phyloP scores from a whole-genome alignment of 257 asterid genomes.

The Eucommia ulmoides region DNA sequence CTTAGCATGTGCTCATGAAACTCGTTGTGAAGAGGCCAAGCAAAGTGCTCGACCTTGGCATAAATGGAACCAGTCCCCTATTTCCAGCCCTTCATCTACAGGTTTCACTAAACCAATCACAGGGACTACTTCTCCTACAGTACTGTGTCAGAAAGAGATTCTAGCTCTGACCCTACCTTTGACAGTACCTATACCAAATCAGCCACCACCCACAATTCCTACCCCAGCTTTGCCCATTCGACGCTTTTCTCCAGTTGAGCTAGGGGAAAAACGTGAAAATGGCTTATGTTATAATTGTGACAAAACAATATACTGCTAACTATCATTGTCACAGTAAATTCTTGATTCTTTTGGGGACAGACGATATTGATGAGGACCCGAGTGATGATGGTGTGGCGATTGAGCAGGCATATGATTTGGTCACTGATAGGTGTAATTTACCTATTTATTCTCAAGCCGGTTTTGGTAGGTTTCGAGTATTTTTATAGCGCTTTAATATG shows the following conservation, averaged over 20 bases:
- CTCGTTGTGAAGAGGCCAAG: too few relatives aligned
- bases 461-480: too few relatives aligned
- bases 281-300: neutral
- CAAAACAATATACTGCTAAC: neutral
- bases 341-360: neutral
- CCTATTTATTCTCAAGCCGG: too few relatives aligned
- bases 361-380: neutral
- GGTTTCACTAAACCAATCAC: too few relatives aligned
- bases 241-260: neutral
- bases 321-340: neutral
- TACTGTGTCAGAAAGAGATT: too few relatives aligned
- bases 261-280: neutral
- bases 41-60: too few relatives aligned
- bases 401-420: neutral
- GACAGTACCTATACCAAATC: neutral
- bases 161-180: neutral
- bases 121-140: too few relatives aligned
- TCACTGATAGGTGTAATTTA: too few relatives aligned
- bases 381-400: too few relatives aligned
- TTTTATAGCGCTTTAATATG: too few relatives aligned
- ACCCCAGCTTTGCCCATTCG: neutral
- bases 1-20: neutral
- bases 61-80: neutral
- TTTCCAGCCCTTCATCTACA: too few relatives aligned
- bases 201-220: neutral